Evolutionary conservation across 1,139 yeast genomes (phyloP).

Genomic region (Pichia terricola): DNA sequence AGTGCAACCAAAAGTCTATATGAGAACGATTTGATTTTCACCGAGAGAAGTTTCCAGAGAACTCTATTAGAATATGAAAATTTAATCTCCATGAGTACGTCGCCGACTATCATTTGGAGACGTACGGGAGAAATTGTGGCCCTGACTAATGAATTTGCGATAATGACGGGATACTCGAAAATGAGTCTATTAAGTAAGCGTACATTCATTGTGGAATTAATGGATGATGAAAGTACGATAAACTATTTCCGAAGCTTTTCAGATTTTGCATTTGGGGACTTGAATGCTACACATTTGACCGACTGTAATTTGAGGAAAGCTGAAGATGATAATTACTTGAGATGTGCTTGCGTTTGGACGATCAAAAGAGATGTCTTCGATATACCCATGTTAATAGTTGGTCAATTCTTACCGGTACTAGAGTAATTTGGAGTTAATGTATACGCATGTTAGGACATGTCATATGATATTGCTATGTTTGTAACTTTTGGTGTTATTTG

Average conservation of each 20-base stretch:
- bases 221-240: constrained; percentile 81
- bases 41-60: constrained; percentile 63
- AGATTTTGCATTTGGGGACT: constrained; percentile 84
- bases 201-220: constrained; percentile 61
- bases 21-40: constrained; percentile 55
- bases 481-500: too few relatives aligned
- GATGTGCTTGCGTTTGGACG: constrained; percentile 54
- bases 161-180: constrained; percentile 47
- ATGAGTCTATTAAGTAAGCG: constrained; percentile 41
- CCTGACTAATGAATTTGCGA: constrained; percentile 56
- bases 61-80: constrained; percentile 57
- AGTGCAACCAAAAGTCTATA: constrained; percentile 62
- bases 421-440: constrained; percentile 9
- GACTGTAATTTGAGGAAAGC: constrained; percentile 35
- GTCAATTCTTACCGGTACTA: constrained; percentile 27
- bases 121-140: constrained; percentile 71
- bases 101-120: constrained; percentile 72
- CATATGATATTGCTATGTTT: too few relatives aligned
- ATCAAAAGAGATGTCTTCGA: constrained; percentile 82
- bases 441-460: too few relatives aligned
- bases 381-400: constrained; percentile 46
- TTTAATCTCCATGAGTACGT: constrained; percentile 45
- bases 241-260: constrained; percentile 83
- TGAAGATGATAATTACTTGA: constrained; percentile 29
- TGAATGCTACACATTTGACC: constrained; percentile 45